phyloP scores from a whole-genome alignment of 2,329 filamentous ascomycete genomes.

The Cercospora berteroae region DNA sequence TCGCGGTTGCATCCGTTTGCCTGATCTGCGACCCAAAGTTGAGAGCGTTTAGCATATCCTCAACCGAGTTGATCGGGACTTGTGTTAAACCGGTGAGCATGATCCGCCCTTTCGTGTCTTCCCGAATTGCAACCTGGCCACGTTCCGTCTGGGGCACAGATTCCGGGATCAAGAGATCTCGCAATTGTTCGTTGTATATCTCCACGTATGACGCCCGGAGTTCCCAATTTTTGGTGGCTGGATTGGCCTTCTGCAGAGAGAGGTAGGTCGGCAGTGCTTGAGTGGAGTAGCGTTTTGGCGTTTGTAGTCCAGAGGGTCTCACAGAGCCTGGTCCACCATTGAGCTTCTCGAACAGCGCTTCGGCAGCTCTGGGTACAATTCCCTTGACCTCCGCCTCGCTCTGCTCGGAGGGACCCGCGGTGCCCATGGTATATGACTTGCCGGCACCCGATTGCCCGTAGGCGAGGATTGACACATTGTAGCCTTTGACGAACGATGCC shows the following conservation, averaged over 20 bases:
- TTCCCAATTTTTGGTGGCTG: slow-evolving; percentile 75
- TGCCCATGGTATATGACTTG: slow-evolving; percentile 99
- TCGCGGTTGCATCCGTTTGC: slow-evolving; percentile 93
- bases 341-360: slow-evolving; percentile 82
- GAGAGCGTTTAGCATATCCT: slow-evolving; percentile 83
- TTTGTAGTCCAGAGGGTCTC: slow-evolving; percentile 66
- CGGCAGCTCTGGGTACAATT: slow-evolving; percentile 90
- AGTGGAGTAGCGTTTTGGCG: slow-evolving; percentile 75
- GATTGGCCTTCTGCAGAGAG: slow-evolving; percentile 41
- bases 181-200: slow-evolving; percentile 96
- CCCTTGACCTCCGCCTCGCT: slow-evolving; percentile 54
- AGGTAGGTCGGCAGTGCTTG: slow-evolving; percentile 50
- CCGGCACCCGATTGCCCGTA: slow-evolving; percentile 97
- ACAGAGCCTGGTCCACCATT: slow-evolving; percentile 59
- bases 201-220: slow-evolving; percentile 74
- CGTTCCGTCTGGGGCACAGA: slow-evolving; percentile 67
- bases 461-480: slow-evolving; percentile 95
- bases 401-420: slow-evolving; percentile 73
- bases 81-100: slow-evolving; percentile 86
- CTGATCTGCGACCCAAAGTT: slow-evolving; percentile 92
- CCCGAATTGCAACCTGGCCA: slow-evolving; percentile 80
- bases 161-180: slow-evolving; percentile 84
- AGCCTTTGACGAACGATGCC: slow-evolving; percentile 85
- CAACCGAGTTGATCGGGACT: slow-evolving; percentile 83
- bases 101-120: slow-evolving; percentile 93